Base-by-base conservation (phyloP, 495 filamentous ascomycete species). In the Massariosphaeria phaeospora region DNA sequence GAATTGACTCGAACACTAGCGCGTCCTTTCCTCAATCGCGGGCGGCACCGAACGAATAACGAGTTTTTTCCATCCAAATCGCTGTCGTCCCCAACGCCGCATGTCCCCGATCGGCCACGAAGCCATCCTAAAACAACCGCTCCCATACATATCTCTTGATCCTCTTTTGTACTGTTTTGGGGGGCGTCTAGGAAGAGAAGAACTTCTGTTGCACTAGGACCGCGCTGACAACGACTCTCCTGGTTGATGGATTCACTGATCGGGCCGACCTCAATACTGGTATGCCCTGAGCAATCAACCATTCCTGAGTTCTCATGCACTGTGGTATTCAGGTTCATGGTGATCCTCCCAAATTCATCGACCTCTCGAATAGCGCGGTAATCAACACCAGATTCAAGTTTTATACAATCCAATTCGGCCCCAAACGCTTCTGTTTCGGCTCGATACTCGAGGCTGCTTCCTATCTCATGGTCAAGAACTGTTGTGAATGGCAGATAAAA, bases 401-500 rank as follows among this genome's bases (percentile, higher is more conserved):
- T 10, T 11, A 11, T 25, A 30, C 58, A 61, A 9, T 57, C 39
- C 2, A 61, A 15, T 18, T 57, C 20, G 9, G 45, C 46, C 0
- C 59, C 53, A 24, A 58, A 54, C 3, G 34, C 45, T 24, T 17
- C 30, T 2, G 59, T 62, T 24, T 12, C 31, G 11, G 50, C 65
- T 17, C 18, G 3, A 18, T 17, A 36, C 0, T 10, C 11, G 2
- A 25, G 34, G 18, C 9, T 48, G 26, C 39, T 53, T 13, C 65
- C 9, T 7, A 41, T 25, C 17, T 35, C 29, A 25, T 21, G 15
- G 18, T 15, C 20, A 2, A 11, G 18, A 34, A 27, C 17, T 3
- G 30, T 10, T 20, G 23, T 35, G 40, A 75, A 70, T 2, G 74
- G 73, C 0, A 71, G 24, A 30, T 70, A 77, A 10, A 66, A 66